Evolutionary conservation across 1,139 yeast species (phyloP), one percentile per base, ranked within the genome.

Genomic region (Magnusiomyces tetraspermus): DNA sequence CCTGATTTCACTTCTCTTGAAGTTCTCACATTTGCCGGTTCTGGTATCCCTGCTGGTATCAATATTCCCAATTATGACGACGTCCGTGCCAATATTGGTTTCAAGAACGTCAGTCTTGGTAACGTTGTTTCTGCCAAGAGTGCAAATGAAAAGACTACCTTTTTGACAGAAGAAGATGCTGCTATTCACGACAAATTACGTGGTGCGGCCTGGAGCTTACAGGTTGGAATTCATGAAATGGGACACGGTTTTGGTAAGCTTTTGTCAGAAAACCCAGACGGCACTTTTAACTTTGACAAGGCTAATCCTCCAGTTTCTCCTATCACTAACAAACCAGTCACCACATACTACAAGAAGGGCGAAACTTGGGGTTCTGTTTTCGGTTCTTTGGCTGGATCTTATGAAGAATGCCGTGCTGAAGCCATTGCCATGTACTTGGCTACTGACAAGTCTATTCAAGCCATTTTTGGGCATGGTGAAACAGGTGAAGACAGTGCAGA

Each of bases 211-310:
- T 88, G 87, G 66, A 96, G 88, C 67, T 94, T 87, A 42, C 96
- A 87, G 69, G 96, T 88, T 49, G 96, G 96, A 51, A 83, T 87
- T 62, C 96, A 88, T 67, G 96, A 88, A 68, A 75, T 88, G 57
- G 96, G 96, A n/a, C 96, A 88, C 65, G 96, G 96, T 46, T 81
- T 92, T 5, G 96, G 96, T 50, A 87, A 87, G 67, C 73, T 88
- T 53, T 72, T 88, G 61, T 78, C 78, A 60, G 88, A 87, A 65
- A 73, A 77, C 17, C 72, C 72, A 13, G 80, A 80, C 48, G 85
- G 85, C 8, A 67, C 72, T 21, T 87, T 77, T 75, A 88, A 88
- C 68, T 88, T 85, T 63, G 89, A 86, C 67, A 72, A 69, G 49
- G 65, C 66, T 15, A 33, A 46, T 15, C 87, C 88, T 52, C 85